These are phyloP conservation scores for Esteya vermicola DNA, from an alignment of 2,329 filamentous ascomycete genomes.

Conservation along the genomic window DNA sequence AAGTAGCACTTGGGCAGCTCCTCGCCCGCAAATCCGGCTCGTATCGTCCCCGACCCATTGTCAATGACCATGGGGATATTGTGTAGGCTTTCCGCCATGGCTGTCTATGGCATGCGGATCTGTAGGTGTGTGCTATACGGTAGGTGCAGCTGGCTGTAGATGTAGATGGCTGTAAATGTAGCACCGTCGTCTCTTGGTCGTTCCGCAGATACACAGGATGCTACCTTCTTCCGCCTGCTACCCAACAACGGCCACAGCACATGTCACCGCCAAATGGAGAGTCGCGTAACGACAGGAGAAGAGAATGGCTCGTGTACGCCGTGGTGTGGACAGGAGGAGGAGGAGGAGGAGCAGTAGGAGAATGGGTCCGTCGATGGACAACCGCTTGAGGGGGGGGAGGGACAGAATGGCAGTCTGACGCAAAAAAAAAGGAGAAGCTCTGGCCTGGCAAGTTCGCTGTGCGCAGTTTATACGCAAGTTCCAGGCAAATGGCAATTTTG, in stretches of 20 bases:
- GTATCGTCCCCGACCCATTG: conserved; percentile 95
- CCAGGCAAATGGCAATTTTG: conserved; percentile 2
- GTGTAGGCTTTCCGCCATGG: conserved; percentile 57
- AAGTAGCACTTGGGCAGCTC: conserved; percentile 95
- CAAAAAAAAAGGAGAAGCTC: too few species aligned
- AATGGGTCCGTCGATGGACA: background rate
- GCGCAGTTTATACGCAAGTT: background rate
- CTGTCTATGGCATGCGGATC: conserved; percentile 2
- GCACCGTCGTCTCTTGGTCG: too few species aligned
- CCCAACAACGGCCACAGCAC: conserved; percentile 7
- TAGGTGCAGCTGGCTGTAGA: too few species aligned
- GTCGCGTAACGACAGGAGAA: too few species aligned
- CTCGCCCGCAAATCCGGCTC: conserved; percentile 91
- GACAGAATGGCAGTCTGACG: too few species aligned
- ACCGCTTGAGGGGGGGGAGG: background rate
- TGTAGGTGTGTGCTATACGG: background rate
- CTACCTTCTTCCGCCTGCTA: too few species aligned
- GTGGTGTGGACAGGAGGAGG: background rate
- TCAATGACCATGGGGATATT: conserved; percentile 98
- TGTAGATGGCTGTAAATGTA: too few species aligned
- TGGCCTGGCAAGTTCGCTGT: background rate
- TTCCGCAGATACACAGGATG: too few species aligned
- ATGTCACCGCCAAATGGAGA: conserved; percentile 2
- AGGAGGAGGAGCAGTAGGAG: background rate
- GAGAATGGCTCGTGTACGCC: too few species aligned